Percentiles rank a stretch among this genome's conserved stretches.
Conservation (phyloP, 2,329 filamentous ascomycete genomes). For the Fusarium ramigenum region DNA sequence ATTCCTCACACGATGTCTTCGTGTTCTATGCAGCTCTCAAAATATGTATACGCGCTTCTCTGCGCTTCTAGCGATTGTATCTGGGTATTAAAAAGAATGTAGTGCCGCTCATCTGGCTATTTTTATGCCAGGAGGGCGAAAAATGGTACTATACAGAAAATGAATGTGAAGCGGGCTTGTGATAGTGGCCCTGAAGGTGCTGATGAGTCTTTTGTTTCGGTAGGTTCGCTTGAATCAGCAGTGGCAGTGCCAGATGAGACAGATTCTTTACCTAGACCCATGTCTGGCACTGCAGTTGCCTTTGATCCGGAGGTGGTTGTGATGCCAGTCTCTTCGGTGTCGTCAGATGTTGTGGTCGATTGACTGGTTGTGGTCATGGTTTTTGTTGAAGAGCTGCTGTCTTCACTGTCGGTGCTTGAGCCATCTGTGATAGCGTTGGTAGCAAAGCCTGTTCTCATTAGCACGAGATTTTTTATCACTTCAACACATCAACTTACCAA, state of each 20-base stretch:
- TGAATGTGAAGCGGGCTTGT: conserved; percentile 37
- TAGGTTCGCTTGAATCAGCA: conserved; percentile 21
- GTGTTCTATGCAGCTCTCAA: conserved; percentile 24
- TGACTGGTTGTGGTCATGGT: conserved; percentile 10
- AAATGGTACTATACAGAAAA: conserved; percentile 43
- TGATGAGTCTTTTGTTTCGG: conserved; percentile 38
- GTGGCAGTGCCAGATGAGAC: conserved; percentile 36
- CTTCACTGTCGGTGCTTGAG: conserved; percentile 3
- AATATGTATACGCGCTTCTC: conserved; percentile 18
- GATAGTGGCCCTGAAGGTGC: conserved; percentile 28
- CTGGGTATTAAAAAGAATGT: conserved; percentile 44
- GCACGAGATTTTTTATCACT: not conserved
- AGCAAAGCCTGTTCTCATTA: conserved; percentile 39
- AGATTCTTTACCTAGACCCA: conserved; percentile 41
- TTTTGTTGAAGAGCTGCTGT: conserved; percentile 13
- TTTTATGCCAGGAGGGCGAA: conserved; percentile 39
- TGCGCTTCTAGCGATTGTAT: conserved; percentile 15
- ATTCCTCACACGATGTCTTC: conserved; percentile 24
- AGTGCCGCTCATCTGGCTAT: conserved; percentile 23
- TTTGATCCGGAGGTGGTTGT: conserved; percentile 26
- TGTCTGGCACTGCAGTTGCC: conserved; percentile 21
- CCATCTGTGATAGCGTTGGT: conserved; percentile 21
- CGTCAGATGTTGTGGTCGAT: conserved; percentile 27
- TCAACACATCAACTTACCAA: conserved; percentile 59
- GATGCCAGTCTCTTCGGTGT: conserved; percentile 19